Conservation (phyloP, 352 stramenopile genomes). For the Pythium brassicae region DNA sequence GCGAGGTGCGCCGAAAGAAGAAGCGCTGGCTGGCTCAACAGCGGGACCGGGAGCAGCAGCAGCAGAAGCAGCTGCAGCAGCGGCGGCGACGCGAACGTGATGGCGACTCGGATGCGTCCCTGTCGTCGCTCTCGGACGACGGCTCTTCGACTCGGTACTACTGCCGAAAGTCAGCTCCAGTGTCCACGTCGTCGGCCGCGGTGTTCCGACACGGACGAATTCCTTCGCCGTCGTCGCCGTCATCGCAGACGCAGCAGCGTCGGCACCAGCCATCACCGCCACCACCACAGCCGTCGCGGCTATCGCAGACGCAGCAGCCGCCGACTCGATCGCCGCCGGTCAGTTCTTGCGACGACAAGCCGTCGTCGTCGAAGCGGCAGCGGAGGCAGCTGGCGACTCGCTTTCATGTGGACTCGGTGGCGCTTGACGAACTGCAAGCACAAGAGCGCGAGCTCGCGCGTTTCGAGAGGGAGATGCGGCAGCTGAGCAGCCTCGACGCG, state of each 20-base stretch:
- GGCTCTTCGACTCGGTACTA: neutral
- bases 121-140: conserved; percentile 1
- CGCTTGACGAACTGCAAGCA: conserved; percentile 30
- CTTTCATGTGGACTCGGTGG: conserved; percentile 17
- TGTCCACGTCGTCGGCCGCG: neutral
- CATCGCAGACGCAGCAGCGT: neutral
- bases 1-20: no score
- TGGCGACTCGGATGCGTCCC: neutral
- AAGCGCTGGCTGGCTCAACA: no score
- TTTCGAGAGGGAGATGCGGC: conserved; percentile 24
- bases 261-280: neutral
- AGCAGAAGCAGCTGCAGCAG: no score
- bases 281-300: neutral
- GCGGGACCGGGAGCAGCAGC: no score
- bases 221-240: neutral
- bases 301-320: neutral
- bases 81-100: neutral
- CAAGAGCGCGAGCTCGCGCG: conserved; percentile 38
- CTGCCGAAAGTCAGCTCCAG: conserved; percentile 5
- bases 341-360: neutral
- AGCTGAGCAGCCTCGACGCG: neutral
- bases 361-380: neutral
- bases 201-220: neutral
- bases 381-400: neutral
- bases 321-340: neutral